Conservation (phyloP, 768 basidiomycete genomes). For the Trametes cinnabarina region DNA sequence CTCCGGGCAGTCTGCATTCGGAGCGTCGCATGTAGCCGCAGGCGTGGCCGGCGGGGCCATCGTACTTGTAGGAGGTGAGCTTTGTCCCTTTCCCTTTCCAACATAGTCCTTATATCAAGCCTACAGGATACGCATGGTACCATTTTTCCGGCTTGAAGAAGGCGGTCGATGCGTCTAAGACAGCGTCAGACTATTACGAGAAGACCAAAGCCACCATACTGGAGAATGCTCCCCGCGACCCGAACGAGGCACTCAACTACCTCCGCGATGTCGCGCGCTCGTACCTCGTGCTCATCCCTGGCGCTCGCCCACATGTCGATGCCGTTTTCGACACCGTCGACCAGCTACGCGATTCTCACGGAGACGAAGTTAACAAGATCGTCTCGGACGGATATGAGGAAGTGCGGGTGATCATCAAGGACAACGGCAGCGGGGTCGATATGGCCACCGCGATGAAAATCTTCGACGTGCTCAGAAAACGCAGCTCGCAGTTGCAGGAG, state of each 20-base stretch:
- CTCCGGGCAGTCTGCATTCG: not conserved
- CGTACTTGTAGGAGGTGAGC: constrained; percentile 31
- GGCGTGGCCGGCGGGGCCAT: constrained; percentile 32
- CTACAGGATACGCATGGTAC: constrained; percentile 36
- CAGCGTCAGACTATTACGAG: constrained; percentile 26
- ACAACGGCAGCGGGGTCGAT: constrained; percentile 22
- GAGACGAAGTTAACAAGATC: constrained; percentile 40
- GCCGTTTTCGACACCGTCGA: constrained; percentile 43
- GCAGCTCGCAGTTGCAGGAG: constrained; percentile 29
- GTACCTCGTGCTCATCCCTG: constrained; percentile 41
- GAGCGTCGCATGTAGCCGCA: constrained; percentile 26
- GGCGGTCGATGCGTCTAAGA: constrained; percentile 35
- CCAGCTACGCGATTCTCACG: constrained; percentile 36
- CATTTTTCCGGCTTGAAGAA: constrained; percentile 40
- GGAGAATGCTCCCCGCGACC: constrained; percentile 28
- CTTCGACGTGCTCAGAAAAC: constrained; percentile 26
- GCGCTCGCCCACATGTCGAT: constrained; percentile 39
- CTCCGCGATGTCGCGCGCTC: constrained; percentile 42
- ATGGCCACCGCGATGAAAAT: constrained; percentile 30
- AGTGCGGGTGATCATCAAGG: constrained; percentile 29
- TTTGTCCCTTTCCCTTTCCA: no score
- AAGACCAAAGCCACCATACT: constrained; percentile 27
- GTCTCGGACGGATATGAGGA: constrained; percentile 37
- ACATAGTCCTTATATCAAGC: not conserved
- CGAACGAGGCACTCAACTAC: constrained; percentile 34